These are phyloP conservation scores for Stephania japonica DNA, from an alignment of 164 flowering plant genomes.

Conservation along the genomic window DNA sequence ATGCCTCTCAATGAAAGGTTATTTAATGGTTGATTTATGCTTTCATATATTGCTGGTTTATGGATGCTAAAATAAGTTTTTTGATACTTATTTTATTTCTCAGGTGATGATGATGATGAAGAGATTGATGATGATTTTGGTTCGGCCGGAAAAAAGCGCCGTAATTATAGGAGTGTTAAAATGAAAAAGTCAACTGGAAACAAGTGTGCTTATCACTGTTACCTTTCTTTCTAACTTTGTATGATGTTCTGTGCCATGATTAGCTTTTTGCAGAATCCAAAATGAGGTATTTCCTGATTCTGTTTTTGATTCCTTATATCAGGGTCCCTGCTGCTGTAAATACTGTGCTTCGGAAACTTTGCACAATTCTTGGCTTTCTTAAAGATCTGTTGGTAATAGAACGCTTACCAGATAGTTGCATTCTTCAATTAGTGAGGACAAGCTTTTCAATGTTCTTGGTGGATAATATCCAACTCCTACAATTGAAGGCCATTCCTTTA, in stretches of 20 bases:
- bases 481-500: constrained; percentile 76
- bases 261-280: constrained; percentile 2
- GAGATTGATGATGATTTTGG: constrained; percentile 59
- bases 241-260: constrained; percentile 14
- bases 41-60: not conserved
- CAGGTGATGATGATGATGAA: constrained; percentile 79
- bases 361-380: constrained; percentile 75
- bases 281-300: constrained; percentile 20
- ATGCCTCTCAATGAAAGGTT: not conserved
- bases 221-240: constrained; percentile 23
- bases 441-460: constrained; percentile 78
- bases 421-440: constrained; percentile 78
- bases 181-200: constrained; percentile 57
- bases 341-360: constrained; percentile 72
- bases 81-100: constrained; percentile 1
- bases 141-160: constrained; percentile 63
- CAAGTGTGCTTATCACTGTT: constrained; percentile 45
- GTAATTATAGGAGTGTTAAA: constrained; percentile 47
- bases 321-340: constrained; percentile 74
- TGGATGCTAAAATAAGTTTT: constrained; percentile 1
- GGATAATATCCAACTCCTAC: constrained; percentile 89
- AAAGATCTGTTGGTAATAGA: constrained; percentile 74
- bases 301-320: constrained; percentile 14
- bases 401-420: constrained; percentile 83
- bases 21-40: not conserved